phyloP scores from a whole-genome alignment of 495 filamentous ascomycete species.

The Cercophora newfieldiana region DNA sequence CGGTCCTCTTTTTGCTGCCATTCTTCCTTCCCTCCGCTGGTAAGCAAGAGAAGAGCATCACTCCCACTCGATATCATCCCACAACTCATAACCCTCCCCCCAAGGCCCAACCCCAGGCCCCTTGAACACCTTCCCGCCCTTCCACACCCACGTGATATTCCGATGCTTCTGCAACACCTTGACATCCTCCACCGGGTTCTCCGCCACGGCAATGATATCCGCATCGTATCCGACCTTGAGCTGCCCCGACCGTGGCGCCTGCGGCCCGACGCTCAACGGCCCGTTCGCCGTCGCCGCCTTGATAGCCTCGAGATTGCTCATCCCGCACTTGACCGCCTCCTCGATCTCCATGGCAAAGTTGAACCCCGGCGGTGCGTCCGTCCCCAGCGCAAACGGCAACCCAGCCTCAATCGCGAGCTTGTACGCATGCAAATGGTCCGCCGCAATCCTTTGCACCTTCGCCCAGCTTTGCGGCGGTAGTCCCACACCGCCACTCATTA shows the following conservation, averaged over 20 bases:
- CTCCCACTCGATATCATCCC: constrained; percentile 8
- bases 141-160: constrained; percentile 51
- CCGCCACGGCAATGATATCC: constrained; percentile 47
- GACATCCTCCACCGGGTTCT: constrained; percentile 50
- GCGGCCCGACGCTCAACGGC: constrained; percentile 43
- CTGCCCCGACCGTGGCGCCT: constrained; percentile 51
- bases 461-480: constrained; percentile 38
- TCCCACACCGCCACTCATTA: constrained; percentile 34
- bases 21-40: background rate
- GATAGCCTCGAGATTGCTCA: constrained; percentile 54
- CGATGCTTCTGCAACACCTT: constrained; percentile 41
- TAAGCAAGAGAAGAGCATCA: too few species aligned
- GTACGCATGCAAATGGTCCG: constrained; percentile 37
- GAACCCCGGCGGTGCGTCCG: constrained; percentile 45
- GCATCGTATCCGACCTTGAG: constrained; percentile 50
- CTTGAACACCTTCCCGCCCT: constrained; percentile 46
- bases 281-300: constrained; percentile 54
- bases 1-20: background rate
- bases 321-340: constrained; percentile 50
- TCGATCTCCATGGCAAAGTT: constrained; percentile 51
- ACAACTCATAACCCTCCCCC: constrained; percentile 30
- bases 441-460: constrained; percentile 43
- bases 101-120: constrained; percentile 40
- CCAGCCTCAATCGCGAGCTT: constrained; percentile 45
- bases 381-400: constrained; percentile 44